Evolutionary conservation across 441 rosid species (phyloP).

Genomic region (Dalechampia spathulata): DNA sequence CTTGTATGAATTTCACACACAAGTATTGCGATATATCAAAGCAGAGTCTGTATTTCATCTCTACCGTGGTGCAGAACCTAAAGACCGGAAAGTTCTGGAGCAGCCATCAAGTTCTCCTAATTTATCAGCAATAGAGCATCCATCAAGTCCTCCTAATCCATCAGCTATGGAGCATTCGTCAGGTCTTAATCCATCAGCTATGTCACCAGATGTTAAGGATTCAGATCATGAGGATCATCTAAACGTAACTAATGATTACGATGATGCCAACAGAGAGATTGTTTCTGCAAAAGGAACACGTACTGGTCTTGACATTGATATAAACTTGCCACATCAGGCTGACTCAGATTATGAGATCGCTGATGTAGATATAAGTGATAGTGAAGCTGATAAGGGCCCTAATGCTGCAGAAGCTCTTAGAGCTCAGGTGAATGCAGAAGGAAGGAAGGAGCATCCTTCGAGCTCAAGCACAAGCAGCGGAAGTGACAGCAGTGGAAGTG

Average conservation of each 20-base stretch:
- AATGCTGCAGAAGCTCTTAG: conserved; percentile 88
- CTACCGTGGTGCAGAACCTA: conserved; percentile 22
- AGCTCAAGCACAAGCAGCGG: conserved; percentile 61
- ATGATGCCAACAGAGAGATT: conserved; percentile 29
- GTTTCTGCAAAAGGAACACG: conserved; percentile 33
- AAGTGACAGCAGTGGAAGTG: conserved; percentile 42
- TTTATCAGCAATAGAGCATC: too few relatives aligned
- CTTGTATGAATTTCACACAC: too few relatives aligned
- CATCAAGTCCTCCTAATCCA: too few relatives aligned
- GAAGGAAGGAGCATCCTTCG: conserved; percentile 25
- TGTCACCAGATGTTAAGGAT: conserved; percentile 20
- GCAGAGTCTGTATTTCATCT: too few relatives aligned
- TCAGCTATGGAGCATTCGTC: too few relatives aligned
- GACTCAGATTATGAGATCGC: conserved; percentile 73
- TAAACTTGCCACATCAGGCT: conserved; percentile 30
- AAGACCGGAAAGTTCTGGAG: conserved; percentile 27
- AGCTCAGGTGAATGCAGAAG: conserved; percentile 67
- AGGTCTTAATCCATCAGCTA: conserved; percentile 28
- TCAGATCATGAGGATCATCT: conserved; percentile 42
- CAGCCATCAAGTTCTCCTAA: conserved; percentile 20
- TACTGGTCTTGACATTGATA: conserved; percentile 42
- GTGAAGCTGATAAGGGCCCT: conserved; percentile 42
- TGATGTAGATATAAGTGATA: conserved; percentile 68
- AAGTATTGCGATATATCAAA: too few relatives aligned
- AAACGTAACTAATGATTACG: conserved; percentile 33